phyloP scores from a whole-genome alignment of 2,329 filamentous ascomycete genomes.

The Chlorencoelia australis region DNA sequence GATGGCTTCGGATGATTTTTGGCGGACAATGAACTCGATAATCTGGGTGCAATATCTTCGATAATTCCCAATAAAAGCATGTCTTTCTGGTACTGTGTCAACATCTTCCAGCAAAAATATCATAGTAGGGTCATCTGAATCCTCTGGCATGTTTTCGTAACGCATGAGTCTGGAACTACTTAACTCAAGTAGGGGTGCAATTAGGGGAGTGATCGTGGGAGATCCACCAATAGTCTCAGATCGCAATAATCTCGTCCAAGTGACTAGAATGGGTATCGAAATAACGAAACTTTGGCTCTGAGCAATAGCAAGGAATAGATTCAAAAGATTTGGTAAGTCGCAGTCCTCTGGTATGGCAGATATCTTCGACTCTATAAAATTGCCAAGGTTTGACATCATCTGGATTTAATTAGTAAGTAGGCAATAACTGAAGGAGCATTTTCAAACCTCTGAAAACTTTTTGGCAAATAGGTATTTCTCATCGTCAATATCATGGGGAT shows the following conservation, averaged over 20 bases:
- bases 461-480: slow-evolving; percentile 88
- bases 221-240: slow-evolving; percentile 60
- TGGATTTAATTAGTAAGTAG: slow-evolving; percentile 28
- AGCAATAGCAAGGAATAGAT: slow-evolving; percentile 68
- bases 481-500: slow-evolving; percentile 76
- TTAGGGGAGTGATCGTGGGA: slow-evolving; percentile 47
- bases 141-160: slow-evolving; percentile 78
- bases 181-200: slow-evolving; percentile 69
- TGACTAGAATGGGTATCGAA: slow-evolving; percentile 84
- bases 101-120: slow-evolving; percentile 86
- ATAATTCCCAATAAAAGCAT: slow-evolving; percentile 94
- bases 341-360: slow-evolving; percentile 52
- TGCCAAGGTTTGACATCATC: slow-evolving; percentile 77
- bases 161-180: slow-evolving; percentile 76
- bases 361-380: slow-evolving; percentile 73
- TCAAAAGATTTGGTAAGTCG: slow-evolving; percentile 66
- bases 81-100: slow-evolving; percentile 85
- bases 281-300: slow-evolving; percentile 82
- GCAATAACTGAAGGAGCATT: not conserved
- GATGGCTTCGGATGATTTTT: slow-evolving; percentile 75
- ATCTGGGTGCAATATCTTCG: slow-evolving; percentile 79
- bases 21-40: slow-evolving; percentile 76
- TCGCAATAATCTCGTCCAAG: slow-evolving; percentile 75
- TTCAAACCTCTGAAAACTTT: slow-evolving; percentile 77
- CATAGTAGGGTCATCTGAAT: slow-evolving; percentile 69